A percentile compares a stretch with the other conserved stretches of the same genome.
These are phyloP conservation scores for Lagerstroemia speciosa DNA, from an alignment of 345 rosid genomes.

Conservation along the genomic window DNA sequence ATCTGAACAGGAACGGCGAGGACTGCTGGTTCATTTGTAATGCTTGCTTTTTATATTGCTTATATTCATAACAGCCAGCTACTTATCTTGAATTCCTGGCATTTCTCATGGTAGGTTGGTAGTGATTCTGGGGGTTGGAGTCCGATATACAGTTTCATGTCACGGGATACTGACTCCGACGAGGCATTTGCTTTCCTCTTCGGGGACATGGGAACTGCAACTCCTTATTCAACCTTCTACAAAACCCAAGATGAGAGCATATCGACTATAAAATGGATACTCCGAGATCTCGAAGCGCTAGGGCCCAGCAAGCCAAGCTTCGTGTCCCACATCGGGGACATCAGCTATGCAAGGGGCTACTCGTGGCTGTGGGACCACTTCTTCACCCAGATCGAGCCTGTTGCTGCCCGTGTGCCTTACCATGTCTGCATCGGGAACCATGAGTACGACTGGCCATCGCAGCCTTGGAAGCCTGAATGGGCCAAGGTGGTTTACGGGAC, in stretches of 20 bases:
- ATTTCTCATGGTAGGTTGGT: constrained; percentile 47
- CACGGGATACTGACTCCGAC: constrained; percentile 39
- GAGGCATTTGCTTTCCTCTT: constrained; percentile 67
- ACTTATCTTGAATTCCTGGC: background rate
- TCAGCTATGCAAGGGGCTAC: constrained; percentile 84
- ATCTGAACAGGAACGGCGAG: background rate
- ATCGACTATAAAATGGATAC: constrained; percentile 75
- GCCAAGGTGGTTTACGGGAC: constrained; percentile 41
- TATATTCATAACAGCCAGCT: background rate
- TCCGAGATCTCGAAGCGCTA: constrained; percentile 61
- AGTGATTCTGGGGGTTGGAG: constrained; percentile 79
- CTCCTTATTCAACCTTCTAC: constrained; percentile 61
- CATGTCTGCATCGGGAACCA: constrained; percentile 96
- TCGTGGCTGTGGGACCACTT: constrained; percentile 94
- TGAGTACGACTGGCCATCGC: constrained; percentile 86
- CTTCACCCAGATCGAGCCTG: constrained; percentile 60
- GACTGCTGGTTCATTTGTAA: background rate
- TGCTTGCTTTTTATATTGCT: background rate
- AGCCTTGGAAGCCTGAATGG: constrained; percentile 94
- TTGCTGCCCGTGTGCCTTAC: constrained; percentile 72
- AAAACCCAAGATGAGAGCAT: constrained; percentile 80
- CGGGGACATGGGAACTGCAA: constrained; percentile 84
- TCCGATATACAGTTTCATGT: constrained; percentile 48
- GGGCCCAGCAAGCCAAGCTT: constrained; percentile 49
- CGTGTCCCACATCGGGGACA: constrained; percentile 84